Evolutionary conservation across 2,329 filamentous ascomycete genomes (phyloP).

Genomic region (Fusarium sp.): DNA sequence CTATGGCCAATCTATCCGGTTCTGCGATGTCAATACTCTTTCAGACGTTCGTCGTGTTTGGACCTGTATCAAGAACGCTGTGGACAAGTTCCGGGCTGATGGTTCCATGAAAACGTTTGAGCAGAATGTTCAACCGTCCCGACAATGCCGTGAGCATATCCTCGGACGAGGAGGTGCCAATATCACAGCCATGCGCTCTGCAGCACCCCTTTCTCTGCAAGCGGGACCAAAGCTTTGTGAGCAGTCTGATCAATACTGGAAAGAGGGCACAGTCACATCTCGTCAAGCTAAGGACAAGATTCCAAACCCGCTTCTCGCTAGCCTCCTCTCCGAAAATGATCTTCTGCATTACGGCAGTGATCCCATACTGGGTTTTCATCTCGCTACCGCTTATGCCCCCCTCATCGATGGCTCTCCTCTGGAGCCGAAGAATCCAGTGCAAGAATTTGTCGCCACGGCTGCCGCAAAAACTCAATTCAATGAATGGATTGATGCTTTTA

Average conservation of each 20-base stretch:
- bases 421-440: slow-evolving; percentile 34
- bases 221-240: slow-evolving; percentile 44
- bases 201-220: slow-evolving; percentile 55
- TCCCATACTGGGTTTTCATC: slow-evolving; percentile 70
- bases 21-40: slow-evolving; percentile 66
- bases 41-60: slow-evolving; percentile 59
- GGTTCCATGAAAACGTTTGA: slow-evolving; percentile 28
- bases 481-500: slow-evolving; percentile 62
- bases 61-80: slow-evolving; percentile 41
- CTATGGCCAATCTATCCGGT: slow-evolving; percentile 63
- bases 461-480: slow-evolving; percentile 63
- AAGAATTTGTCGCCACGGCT: slow-evolving; percentile 47
- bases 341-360: slow-evolving; percentile 65
- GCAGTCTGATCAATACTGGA: slow-evolving; percentile 55
- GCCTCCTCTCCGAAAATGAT: slow-evolving; percentile 53
- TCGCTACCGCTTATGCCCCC: slow-evolving; percentile 63
- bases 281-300: slow-evolving; percentile 25
- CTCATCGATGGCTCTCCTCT: slow-evolving; percentile 60
- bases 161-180: slow-evolving; percentile 42
- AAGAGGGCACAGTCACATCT: slow-evolving; percentile 53
- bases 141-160: slow-evolving; percentile 23
- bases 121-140: slow-evolving; percentile 41
- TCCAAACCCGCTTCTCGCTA: slow-evolving; percentile 64
- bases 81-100: slow-evolving; percentile 27
- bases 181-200: slow-evolving; percentile 56